These are phyloP conservation scores for Leishmania mexicana DNA, from an alignment of 208 protist species.

Conservation along the genomic window DNA sequence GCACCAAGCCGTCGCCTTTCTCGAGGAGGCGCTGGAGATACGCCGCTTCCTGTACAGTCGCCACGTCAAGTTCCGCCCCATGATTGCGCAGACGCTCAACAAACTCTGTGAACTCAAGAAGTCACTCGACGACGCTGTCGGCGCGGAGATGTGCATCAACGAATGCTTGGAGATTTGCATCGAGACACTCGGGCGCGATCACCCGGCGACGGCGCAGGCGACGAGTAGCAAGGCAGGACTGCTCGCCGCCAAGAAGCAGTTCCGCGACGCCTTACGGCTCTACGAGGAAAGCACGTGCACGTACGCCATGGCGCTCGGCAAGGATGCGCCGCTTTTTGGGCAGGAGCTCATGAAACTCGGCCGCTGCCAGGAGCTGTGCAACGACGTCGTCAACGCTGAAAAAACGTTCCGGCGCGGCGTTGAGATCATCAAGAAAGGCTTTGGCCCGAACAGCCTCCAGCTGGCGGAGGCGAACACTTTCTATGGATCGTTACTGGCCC, in stretches of 20 bases:
- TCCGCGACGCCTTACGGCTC: constrained; percentile 75
- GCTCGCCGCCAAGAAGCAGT: constrained; percentile 76
- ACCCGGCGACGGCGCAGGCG: constrained; percentile 83
- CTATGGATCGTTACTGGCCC: constrained; percentile 69
- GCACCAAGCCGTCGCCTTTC: constrained; percentile 75
- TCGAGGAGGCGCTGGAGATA: constrained; percentile 90
- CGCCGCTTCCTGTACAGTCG: constrained; percentile 81
- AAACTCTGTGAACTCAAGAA: constrained; percentile 90
- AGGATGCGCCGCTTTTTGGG: constrained; percentile 73
- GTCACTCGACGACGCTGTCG: constrained; percentile 71
- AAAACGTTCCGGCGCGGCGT: constrained; percentile 74
- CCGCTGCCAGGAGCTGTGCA: constrained; percentile 80
- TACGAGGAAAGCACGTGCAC: constrained; percentile 84
- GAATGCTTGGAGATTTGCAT: constrained; percentile 88
- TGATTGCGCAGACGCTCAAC: constrained; percentile 92
- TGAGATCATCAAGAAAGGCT: constrained; percentile 61
- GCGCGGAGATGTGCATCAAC: constrained; percentile 88
- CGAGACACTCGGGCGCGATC: constrained; percentile 79
- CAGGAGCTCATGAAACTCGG: constrained; percentile 85
- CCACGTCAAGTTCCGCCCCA: constrained; percentile 82
- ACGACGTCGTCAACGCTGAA: constrained; percentile 65
- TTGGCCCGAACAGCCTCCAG: constrained; percentile 67
- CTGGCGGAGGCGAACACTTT: constrained; percentile 84
- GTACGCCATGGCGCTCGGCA: constrained; percentile 75
- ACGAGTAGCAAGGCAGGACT: constrained; percentile 86